Evolutionary conservation across 179 eudicot species (phyloP).

Genomic region (Silene coronaria): DNA sequence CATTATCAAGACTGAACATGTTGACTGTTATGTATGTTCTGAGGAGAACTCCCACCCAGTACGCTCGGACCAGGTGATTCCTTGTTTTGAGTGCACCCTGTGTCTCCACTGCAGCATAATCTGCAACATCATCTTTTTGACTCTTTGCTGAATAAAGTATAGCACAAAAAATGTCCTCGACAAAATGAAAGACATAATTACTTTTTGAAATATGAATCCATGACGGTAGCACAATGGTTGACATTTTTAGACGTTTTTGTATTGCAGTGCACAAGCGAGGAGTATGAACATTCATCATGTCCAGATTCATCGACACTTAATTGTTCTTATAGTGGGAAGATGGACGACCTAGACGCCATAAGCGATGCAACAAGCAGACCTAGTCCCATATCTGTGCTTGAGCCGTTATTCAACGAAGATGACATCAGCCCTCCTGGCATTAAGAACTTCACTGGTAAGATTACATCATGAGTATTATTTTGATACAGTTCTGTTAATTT

Average conservation of each 20-base stretch:
- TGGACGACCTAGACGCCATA: constrained; percentile 31
- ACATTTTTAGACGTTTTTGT: constrained; percentile 4
- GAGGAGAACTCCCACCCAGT: constrained; percentile 21
- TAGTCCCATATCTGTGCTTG: constrained; percentile 75
- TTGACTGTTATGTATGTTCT: constrained; percentile 9
- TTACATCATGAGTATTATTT: neutral
- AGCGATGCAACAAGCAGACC: constrained; percentile 50
- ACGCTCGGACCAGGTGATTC: constrained; percentile 26
- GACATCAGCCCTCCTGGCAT: constrained; percentile 39
- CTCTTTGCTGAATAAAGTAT: neutral
- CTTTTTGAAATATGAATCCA: neutral
- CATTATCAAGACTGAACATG: constrained; percentile 19
- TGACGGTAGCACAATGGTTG: neutral
- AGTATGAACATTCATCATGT: constrained; percentile 24
- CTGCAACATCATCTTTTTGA: neutral
- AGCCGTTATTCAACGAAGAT: constrained; percentile 49
- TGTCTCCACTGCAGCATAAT: neutral
- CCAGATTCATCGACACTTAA: constrained; percentile 20
- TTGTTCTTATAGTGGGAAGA: constrained; percentile 27
- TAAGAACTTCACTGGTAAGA: constrained; percentile 29
- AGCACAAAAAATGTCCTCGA: neutral
- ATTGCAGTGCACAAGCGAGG: constrained; percentile 24
- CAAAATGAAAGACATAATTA: neutral
- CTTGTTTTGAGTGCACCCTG: neutral
- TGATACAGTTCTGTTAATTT: neutral